Evolutionary conservation across 371 early-diverging fungal genomes (phyloP), one percentile per base, ranked within the genome.

Genomic region (Rhizomucor pusillus): DNA sequence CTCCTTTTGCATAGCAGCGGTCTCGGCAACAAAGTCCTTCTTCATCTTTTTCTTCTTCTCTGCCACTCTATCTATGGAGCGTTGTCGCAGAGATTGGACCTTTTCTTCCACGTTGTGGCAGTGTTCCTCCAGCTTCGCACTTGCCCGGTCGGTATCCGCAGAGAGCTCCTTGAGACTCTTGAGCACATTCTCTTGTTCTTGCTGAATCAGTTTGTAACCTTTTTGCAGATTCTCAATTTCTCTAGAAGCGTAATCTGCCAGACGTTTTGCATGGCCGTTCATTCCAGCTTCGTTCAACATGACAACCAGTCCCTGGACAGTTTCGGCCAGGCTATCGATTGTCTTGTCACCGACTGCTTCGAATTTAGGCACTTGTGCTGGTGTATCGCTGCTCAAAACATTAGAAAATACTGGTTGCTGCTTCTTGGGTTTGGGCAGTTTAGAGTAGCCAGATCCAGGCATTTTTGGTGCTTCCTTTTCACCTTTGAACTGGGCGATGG

Each of bases 211-310:
- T 9, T 54, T 51, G 43, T 67, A 64, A 11, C 63, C 63, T 11
- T 57, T 57, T 12, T 66, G 54, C 2, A 77, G 51, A 11, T 43
- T 47, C 16, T 68, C 57, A 5, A 77, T 25, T 49, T 77, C 73
- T 18, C 63, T 56, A 1, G 63, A 40, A 20, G 74, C 70, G 24
- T 67, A 63, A 60, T 69, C 74, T 5, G 66, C 66, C 13, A 77
- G 52, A 13, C 67, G 56, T 47, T 69, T 68, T 1, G 71, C 71
- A 47, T 77, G 71, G 5, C 73, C 77, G 1, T 67, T 57, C 50
- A 77, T 63, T 18, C 71, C 77, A 16, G 66, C 64, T 16, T 73
- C 62, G 35, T 77, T 77, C 57, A 77, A 56, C 54, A 69, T 57
- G 7, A 18, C 25, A 16, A 70, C 66, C 10, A 77, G 56, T 5